Base-by-base conservation (phyloP, 2,329 filamentous ascomycete species). In the Colletotrichum musae region DNA sequence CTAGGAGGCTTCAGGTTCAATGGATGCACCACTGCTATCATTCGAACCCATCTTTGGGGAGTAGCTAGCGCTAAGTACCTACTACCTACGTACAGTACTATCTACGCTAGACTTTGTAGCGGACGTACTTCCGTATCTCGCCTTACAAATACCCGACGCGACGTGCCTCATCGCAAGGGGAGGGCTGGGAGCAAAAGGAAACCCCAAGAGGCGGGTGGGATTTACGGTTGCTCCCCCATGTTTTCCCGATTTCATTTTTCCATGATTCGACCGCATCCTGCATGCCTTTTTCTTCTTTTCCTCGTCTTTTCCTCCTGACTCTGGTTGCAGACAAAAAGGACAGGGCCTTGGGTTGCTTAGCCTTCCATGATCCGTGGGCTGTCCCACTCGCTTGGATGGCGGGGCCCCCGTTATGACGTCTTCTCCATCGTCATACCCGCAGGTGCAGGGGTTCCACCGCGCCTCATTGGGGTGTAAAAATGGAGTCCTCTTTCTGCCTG, bases 351-450 rank as follows among this genome's bases (percentile, higher is more conserved):
- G 59, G 50, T 16, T 62, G 59, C 50, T 62, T 45, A 45, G 39
- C 50, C 56, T 13, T 53, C 48, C 50, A 62, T 36, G 28, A 50
- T 48, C 39, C 18, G 45, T 43, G 66, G 28, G 10, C 36, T 39
- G 53, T 60, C 48, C 62, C 66, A 66, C 45, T 69, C 50, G 51
- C 51, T 66, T 60, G 66, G 61, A 59, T 66, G 56, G 66, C 53
- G 66, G 62, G 62, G 18, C 62, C 62, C 61, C 66, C 56, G 36
- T 57, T 39, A 69, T 69, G 66, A 69, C 66, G 66, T 69, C 56
- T 51, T 43, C 9, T 24, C 7, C 36, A 45, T 69, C 66, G 61
- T 69, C 66, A 69, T 69, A 50, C 26, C 62, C 66, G 62, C 56
- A 18, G 32, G 41, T n/a, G 43, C 62, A 60, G 51, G 66, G 62